Evolutionary conservation across 768 basidiomycete species (phyloP), one percentile per base, ranked within the genome.

Genomic region (Boletus rubroflammeus): DNA sequence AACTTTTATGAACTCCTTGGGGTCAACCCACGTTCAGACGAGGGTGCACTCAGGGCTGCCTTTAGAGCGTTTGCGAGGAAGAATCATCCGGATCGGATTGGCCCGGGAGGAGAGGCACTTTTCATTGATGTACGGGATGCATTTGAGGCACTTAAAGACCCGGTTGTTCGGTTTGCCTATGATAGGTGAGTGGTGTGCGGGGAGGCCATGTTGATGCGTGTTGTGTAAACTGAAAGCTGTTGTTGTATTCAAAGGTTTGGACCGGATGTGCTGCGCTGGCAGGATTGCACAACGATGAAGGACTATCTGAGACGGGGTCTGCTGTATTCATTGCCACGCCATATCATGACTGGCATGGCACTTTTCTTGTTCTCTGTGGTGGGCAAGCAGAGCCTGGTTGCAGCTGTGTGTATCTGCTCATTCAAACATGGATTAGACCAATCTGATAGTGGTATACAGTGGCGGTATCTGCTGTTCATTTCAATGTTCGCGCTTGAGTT

Each of bases 1-100:
- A 94, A 88, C 64, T 90, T 86, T 68, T 94, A 93, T 68, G 77
- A 92, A 56, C 76, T 89, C 14, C 81, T 93, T 19, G 82, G 79
- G 5, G 82, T 88, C 3, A 54, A 70, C 7, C 80, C 85, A 2
- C 70, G 70, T n/a, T 83, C 84, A 0, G 86, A 90, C 64, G 88
- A 87, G 46, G 68, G 68, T 39, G 79, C 76, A 8, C 75, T 94
- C 58, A 92, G 90, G 71, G 56, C 72, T 6, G 90, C 85, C 2
- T 93, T 91, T 67, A 76, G 89, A 50, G 74, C 79, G 19, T 92
- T 93, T 61, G 92, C 88, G 23, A 82, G 79, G 67, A 76, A 72
- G 61, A 75, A 84, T 53, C 92, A 94, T 63, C 92, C 92, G 0
- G 92, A 94, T 72, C 78, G 85, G 53, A 74, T 78, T 29, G 86